Conservation (phyloP, 2,329 filamentous ascomycete species). For the Aspergillus terreus region DNA sequence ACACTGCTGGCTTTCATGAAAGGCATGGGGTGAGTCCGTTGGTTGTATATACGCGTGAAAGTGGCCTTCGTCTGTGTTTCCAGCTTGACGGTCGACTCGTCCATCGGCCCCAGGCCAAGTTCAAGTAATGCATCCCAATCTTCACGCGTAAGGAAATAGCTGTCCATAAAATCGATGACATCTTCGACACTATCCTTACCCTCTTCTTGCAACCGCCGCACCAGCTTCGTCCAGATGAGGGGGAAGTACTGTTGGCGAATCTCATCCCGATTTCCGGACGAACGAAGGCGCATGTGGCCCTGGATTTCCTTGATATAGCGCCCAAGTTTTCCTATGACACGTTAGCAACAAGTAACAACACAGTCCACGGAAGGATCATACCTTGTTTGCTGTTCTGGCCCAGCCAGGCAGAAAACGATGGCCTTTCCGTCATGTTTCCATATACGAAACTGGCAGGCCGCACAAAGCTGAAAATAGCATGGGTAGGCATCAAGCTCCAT, state of each 20-base stretch:
- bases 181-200: constrained; percentile 78
- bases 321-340: constrained; percentile 55
- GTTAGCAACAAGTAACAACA: constrained; percentile 4
- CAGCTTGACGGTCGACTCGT: constrained; percentile 70
- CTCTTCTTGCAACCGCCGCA: constrained; percentile 69
- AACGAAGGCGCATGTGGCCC: constrained; percentile 88
- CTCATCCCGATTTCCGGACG: constrained; percentile 88
- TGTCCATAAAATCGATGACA: constrained; percentile 94
- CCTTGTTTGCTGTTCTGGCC: constrained; percentile 88
- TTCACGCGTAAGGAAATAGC: constrained; percentile 89
- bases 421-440: constrained; percentile 68
- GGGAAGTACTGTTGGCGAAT: constrained; percentile 93
- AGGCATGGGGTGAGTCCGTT: constrained; percentile 79
- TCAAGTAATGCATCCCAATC: constrained; percentile 93
- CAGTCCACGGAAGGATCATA: constrained; percentile 39
- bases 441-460: constrained; percentile 82
- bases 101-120: constrained; percentile 81
- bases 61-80: constrained; percentile 81
- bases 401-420: constrained; percentile 84
- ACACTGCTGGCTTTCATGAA: constrained; percentile 92
- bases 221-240: constrained; percentile 74
- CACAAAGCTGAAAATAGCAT: constrained; percentile 93
- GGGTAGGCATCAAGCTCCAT: constrained; percentile 96
- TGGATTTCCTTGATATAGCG: constrained; percentile 91
- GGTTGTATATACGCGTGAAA: constrained; percentile 90